Conservation (phyloP, 2,329 filamentous ascomycete genomes). For the Kalaharituber pfeilii region DNA sequence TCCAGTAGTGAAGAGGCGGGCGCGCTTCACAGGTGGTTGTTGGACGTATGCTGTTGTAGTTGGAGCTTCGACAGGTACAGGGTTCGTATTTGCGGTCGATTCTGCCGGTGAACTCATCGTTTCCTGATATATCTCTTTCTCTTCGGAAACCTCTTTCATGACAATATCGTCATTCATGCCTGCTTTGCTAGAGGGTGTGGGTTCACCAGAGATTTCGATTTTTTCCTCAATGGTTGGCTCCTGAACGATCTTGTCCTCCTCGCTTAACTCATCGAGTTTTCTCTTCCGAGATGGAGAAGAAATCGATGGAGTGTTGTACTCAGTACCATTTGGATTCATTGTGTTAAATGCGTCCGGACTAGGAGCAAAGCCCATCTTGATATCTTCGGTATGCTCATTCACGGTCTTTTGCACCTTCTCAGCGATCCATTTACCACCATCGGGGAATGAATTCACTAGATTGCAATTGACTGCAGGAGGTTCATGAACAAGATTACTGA, state of each 20-base stretch:
- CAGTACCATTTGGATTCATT: background rate
- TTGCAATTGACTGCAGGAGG: background rate
- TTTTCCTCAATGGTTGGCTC: background rate
- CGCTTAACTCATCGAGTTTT: background rate
- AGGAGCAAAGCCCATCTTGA: background rate
- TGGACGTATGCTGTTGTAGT: background rate
- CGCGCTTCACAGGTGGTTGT: background rate
- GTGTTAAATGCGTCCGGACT: background rate
- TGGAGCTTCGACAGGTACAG: background rate
- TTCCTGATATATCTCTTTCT: background rate
- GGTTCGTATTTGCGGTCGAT: no score
- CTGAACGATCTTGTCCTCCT: background rate
- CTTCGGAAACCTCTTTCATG: background rate
- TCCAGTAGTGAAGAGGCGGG: background rate
- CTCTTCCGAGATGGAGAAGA: no score
- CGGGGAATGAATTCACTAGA: background rate
- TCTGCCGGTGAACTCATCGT: background rate
- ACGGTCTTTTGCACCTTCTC: background rate
- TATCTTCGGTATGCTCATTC: background rate
- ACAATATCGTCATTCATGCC: background rate
- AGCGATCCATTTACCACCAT: background rate
- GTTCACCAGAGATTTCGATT: background rate
- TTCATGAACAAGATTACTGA: constrained; percentile 16
- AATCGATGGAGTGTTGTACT: no score
- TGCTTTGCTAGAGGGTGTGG: no score